Evolutionary conservation across 148 eudicot species (phyloP).

Genomic region (Rhododendron vialii): DNA sequence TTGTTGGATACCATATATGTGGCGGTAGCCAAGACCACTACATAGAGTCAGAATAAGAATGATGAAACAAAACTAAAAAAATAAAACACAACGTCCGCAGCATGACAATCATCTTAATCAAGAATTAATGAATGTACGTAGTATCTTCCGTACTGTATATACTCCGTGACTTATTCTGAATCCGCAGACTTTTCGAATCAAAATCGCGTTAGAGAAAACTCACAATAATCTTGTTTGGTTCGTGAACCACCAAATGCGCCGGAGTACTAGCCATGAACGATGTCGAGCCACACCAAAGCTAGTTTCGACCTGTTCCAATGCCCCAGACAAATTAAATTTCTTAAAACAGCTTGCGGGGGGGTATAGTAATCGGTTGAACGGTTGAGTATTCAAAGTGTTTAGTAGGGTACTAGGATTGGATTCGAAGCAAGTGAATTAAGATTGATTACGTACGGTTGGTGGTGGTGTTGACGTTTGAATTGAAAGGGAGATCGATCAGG

Average conservation of each 20-base stretch:
- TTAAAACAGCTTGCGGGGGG: not conserved
- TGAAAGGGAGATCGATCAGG: slow-evolving; percentile 3
- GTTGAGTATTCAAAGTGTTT: not conserved
- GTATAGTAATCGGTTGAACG: not conserved
- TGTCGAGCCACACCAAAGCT: not conserved
- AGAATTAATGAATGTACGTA: too few species aligned
- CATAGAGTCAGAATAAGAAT: not conserved
- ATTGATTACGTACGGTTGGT: slow-evolving; percentile 4
- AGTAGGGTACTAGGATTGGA: slow-evolving; percentile 13
- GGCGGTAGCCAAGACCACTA: not conserved
- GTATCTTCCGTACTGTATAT: not conserved
- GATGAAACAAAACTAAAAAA: not conserved
- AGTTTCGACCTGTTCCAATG: not conserved
- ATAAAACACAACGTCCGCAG: not conserved
- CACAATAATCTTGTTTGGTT: slow-evolving; percentile 11
- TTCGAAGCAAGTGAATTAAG: slow-evolving; percentile 12
- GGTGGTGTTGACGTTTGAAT: slow-evolving; percentile 23
- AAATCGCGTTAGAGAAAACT: slow-evolving; percentile 1
- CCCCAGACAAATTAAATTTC: not conserved
- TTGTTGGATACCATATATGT: not conserved
- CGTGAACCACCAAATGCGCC: slow-evolving; percentile 4
- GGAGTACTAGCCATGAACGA: slow-evolving; percentile 18
- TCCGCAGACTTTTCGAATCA: not conserved
- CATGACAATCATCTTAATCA: not conserved
- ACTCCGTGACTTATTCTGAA: not conserved